These are phyloP conservation scores for Alternaria tenuissima DNA, from an alignment of 2,329 filamentous ascomycete genomes.

Conservation along the genomic window DNA sequence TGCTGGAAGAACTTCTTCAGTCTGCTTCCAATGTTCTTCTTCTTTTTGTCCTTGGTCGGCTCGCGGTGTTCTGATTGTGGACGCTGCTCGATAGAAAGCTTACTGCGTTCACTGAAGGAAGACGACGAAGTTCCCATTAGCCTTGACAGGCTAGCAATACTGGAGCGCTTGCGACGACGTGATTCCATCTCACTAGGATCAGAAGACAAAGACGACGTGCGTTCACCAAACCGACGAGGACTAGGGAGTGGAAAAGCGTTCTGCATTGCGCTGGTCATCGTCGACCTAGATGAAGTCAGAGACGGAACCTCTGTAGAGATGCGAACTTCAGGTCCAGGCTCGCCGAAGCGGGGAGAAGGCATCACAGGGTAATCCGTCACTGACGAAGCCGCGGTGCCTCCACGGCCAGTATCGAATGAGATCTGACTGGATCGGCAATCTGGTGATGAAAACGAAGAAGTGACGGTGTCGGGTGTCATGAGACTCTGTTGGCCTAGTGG, in stretches of 20 bases:
- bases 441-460: conserved; percentile 69
- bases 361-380: conserved; percentile 75
- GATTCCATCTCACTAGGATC: conserved; percentile 50
- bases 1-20: conserved; percentile 76
- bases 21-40: conserved; percentile 73
- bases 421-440: conserved; percentile 68
- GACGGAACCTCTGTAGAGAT: conserved; percentile 80
- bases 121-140: conserved; percentile 71
- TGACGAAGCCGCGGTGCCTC: conserved; percentile 79
- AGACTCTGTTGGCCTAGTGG: conserved; percentile 57
- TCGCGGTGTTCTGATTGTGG: conserved; percentile 61
- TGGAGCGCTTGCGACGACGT: conserved; percentile 75
- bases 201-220: conserved; percentile 54
- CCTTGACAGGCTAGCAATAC: conserved; percentile 78
- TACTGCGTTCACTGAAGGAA: conserved; percentile 74
- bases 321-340: conserved; percentile 75
- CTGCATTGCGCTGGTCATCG: conserved; percentile 75
- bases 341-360: conserved; percentile 75
- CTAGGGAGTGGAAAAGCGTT: conserved; percentile 54
- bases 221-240: conserved; percentile 54
- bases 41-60: conserved; percentile 70
- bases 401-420: conserved; percentile 72
- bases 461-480: conserved; percentile 71
- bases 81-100: conserved; percentile 71
- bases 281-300: conserved; percentile 77